These are phyloP conservation scores for Pyricularia sp. DNA, from an alignment of 2,329 filamentous ascomycete species.

Conservation along the genomic window DNA sequence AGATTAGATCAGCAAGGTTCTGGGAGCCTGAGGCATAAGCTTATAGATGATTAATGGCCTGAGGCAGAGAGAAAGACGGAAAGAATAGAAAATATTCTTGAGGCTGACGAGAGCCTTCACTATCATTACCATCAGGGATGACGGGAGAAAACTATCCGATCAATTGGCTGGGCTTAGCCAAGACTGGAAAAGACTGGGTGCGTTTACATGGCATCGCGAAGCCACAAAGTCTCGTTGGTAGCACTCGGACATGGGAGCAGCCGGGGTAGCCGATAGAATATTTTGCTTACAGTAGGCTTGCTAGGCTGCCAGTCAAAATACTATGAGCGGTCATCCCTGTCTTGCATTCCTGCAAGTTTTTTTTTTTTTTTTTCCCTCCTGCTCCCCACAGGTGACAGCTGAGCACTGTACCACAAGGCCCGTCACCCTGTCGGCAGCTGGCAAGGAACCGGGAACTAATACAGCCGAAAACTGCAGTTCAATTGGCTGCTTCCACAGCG, in stretches of 20 bases:
- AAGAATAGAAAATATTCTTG: not conserved
- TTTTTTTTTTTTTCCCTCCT: too few species aligned
- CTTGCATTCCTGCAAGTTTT: not conserved
- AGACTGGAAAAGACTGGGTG: not conserved
- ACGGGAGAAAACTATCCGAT: not conserved
- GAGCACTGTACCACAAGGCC: not conserved
- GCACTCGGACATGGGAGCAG: not conserved
- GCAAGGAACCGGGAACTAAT: not conserved
- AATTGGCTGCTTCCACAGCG: not conserved
- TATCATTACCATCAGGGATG: not conserved
- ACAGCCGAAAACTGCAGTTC: not conserved
- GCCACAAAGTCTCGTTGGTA: not conserved
- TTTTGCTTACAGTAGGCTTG: not conserved
- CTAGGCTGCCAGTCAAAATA: not conserved
- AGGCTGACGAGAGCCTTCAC: not conserved
- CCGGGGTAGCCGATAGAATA: not conserved
- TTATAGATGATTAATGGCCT: not conserved
- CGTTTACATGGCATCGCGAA: not conserved
- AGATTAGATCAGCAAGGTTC: not conserved
- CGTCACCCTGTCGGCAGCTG: not conserved
- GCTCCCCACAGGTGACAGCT: not conserved
- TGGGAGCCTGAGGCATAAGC: not conserved
- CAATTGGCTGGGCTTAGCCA: not conserved
- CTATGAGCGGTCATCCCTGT: not conserved
- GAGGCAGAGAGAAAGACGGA: not conserved